Evolutionary conservation across 805 yeast genomes (phyloP).

Genomic region (Monosporozyma aerobia): DNA sequence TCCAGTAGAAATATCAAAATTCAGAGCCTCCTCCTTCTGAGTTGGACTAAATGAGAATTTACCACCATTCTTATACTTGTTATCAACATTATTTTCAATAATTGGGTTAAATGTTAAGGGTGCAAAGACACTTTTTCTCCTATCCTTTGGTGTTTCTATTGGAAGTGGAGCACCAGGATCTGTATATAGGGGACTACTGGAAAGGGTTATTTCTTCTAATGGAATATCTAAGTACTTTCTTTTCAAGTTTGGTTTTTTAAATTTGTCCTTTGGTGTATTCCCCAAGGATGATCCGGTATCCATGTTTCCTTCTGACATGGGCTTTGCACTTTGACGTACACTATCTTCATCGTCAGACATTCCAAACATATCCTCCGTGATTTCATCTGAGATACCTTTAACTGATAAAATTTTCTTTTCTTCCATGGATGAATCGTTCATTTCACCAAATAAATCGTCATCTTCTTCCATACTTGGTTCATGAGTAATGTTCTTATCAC

Average conservation of each 20-base stretch:
- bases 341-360: conserved; percentile 26
- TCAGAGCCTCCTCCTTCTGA: conserved; percentile 25
- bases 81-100: conserved; percentile 66
- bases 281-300: not conserved
- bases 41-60: conserved; percentile 48
- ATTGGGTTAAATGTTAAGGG: conserved; percentile 77
- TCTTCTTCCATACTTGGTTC: conserved; percentile 21
- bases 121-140: conserved; percentile 60
- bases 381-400: conserved; percentile 18
- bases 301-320: not conserved
- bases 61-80: conserved; percentile 84
- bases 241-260: conserved; percentile 11
- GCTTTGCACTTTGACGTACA: not conserved
- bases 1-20: conserved; percentile 25
- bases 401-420: conserved; percentile 7
- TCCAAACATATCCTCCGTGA: conserved; percentile 26
- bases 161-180: conserved; percentile 87
- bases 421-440: conserved; percentile 21
- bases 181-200: conserved; percentile 46
- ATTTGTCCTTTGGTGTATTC: conserved; percentile 1
- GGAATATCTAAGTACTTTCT: conserved; percentile 42
- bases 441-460: conserved; percentile 32
- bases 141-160: conserved; percentile 37
- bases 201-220: conserved; percentile 47
- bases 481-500: not conserved